Base-by-base conservation (phyloP, 2,329 filamentous ascomycete species). In the Paecilomyces variotii region DNA sequence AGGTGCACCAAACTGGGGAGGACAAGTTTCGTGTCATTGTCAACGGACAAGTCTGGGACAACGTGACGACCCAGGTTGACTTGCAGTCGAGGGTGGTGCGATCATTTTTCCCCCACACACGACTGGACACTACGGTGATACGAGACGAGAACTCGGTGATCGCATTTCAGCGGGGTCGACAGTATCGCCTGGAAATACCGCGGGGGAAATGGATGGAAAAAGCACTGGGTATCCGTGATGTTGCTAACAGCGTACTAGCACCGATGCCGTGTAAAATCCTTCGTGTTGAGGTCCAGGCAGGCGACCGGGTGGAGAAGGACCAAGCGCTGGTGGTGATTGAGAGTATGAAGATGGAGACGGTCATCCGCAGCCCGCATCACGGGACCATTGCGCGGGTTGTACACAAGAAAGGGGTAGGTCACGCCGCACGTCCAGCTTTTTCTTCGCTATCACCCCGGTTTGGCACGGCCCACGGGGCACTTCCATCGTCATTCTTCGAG, bases 181-280 rank as follows among this genome's bases (percentile, higher is more conserved):
- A 85, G 62, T 83, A 85, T 66, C 78, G 80, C 1, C 73, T 88
- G 3, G 73, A 76, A 9, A 74, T 84, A 25, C 78, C 80, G 0
- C 73, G 78, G 52, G 91, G 93, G 0, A 79, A 80, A 52, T 99
- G 92, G 91, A 88, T 89, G 59, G 89, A 91, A 66, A 93, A 95
- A 75, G 91, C 91, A 0, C 80, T 97, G 6, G 92, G 93, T 0
- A 78, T 89, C 62, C 92, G 90, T 72, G 90, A 96, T 68, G 82
- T 83, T 0, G 81, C 86, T 5, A 92, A 93, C 60, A 94, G 88
- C 56, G 91, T 97, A 1, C 81, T 90, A 26, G 91, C 94, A 25
- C 94, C 94, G 0, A 99, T 99, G 94, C 94, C 94, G 1, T 97
- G 94, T 77, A 97, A 97, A 78, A 88, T 99, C 27, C 77, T 99